Base-by-base conservation (phyloP, 2,329 filamentous ascomycete species). In the Aspergillus sp. region DNA sequence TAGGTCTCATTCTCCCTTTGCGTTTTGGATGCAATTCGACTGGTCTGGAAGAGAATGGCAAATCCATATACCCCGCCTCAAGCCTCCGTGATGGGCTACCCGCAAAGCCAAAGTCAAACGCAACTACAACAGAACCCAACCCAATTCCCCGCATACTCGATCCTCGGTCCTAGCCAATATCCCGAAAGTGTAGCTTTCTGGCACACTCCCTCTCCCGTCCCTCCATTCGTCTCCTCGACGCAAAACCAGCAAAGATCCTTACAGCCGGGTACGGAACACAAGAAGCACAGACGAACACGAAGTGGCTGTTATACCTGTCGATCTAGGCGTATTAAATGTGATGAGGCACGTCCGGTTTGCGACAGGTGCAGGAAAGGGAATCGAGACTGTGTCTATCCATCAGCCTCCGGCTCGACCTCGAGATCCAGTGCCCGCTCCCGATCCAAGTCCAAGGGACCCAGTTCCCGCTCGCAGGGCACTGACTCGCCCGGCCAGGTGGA, bases 231-330 rank as follows among this genome's bases (percentile, higher is more conserved):
- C 25, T 51, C 58, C 35, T 52, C 64, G 37, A 50, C 55, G 49
- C 56, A 59, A 22, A 66, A 61, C 51, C 62, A 66, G 43, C 57
- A 59, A 46, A 58, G 65, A 19, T 47, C 60, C 33, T 51, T 66
- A 20, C 65, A 65, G 48, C 59, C 60, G 41, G 46, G 59, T 47
- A 45, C 65, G 23, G 87, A 94, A 52, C 84, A 86, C 61, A 86
- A 94, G 57, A 97, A 97, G 69, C 91, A 97, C 66, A 85, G 90
- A 52, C 83, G 93, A 57, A 97, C 93, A 39, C 80, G 93, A 59
- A 96, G 90, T 54, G 93, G 93, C 23, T 98, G 93, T 71, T 96
- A 81, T 64, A 97, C 90, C 42, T 98, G 93, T 69, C 81, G 93
- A 50, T 85, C 84, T 60, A 81, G 93, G 56, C 82, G 93, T 66